phyloP scores from a whole-genome alignment of 768 basidiomycete species.

The Phlebiopsis gigantea region DNA sequence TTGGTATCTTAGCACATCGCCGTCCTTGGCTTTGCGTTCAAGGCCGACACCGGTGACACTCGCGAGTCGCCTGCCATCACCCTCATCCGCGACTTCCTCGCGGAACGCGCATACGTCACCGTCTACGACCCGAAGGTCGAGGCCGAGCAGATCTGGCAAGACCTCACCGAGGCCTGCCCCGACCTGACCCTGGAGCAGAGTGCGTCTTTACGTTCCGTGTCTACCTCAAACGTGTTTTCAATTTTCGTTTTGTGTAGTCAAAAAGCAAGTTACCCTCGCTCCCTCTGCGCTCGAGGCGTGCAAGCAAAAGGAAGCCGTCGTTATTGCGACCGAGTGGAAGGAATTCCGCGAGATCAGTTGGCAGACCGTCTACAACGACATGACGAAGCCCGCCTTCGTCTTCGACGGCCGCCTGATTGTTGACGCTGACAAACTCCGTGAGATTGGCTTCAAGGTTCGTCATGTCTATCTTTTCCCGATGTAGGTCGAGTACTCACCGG shows the following conservation, averaged over 20 bases:
- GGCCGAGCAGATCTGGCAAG: conserved; percentile 82
- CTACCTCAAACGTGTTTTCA: not conserved
- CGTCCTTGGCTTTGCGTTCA: conserved; percentile 97
- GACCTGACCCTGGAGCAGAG: conserved; percentile 56
- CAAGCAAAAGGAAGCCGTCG: conserved; percentile 84
- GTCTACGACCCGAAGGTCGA: conserved; percentile 92
- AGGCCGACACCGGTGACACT: conserved; percentile 98
- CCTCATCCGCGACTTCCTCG: conserved; percentile 88
- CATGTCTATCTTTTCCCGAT: conserved; percentile 2
- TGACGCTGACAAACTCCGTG: conserved; percentile 69
- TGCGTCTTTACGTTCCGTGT: conserved; percentile 31
- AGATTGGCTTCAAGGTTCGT: conserved; percentile 87
- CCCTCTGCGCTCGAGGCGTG: conserved; percentile 82
- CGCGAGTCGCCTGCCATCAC: conserved; percentile 96
- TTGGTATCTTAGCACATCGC: conserved; percentile 64
- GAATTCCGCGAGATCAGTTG: conserved; percentile 94
- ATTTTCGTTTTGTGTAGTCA: conserved; percentile 43
- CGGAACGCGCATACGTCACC: conserved; percentile 80
- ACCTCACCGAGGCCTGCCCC: conserved; percentile 68
- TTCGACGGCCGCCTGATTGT: conserved; percentile 84
- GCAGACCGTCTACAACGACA: conserved; percentile 74
- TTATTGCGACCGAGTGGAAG: conserved; percentile 97
- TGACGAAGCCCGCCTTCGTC: conserved; percentile 98
- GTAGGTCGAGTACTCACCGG: not conserved
- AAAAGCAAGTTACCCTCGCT: conserved; percentile 82